A percentile compares a stretch with the other conserved stretches of the same genome.
These are phyloP conservation scores for Cyclocybe aegerita DNA, from an alignment of 768 basidiomycete species.

Conservation along the genomic window DNA sequence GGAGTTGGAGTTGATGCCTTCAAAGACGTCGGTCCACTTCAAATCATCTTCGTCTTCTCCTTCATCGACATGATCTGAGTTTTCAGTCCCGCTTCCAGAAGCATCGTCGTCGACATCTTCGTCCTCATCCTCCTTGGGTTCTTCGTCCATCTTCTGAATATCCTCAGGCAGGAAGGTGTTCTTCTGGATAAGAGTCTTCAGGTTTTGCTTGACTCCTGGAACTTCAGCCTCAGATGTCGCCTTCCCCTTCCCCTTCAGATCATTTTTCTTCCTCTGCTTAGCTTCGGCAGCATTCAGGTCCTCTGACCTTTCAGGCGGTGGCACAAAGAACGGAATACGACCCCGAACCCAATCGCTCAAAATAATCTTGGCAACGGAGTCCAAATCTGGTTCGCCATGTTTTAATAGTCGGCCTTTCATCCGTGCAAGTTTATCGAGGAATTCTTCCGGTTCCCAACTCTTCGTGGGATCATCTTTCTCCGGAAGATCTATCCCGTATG, in stretches of 20 bases:
- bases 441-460: constrained; percentile 71
- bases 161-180: constrained; percentile 87
- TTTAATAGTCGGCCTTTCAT: constrained; percentile 91
- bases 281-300: constrained; percentile 68
- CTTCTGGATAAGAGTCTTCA: constrained; percentile 86
- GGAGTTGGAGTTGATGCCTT: constrained; percentile 41
- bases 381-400: constrained; percentile 91
- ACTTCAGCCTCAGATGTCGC: constrained; percentile 37
- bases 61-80: constrained; percentile 22
- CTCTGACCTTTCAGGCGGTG: constrained; percentile 82
- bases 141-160: constrained; percentile 62
- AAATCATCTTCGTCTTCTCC: constrained; percentile 53
- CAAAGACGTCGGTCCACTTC: constrained; percentile 87
- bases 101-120: constrained; percentile 31
- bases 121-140: constrained; percentile 43
- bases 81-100: constrained; percentile 6
- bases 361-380: constrained; percentile 92
- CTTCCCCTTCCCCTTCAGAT: constrained; percentile 57
- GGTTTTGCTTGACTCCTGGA: constrained; percentile 79
- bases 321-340: constrained; percentile 93
- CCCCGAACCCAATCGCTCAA: constrained; percentile 97
- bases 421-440: constrained; percentile 82
- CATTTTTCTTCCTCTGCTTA: constrained; percentile 44
- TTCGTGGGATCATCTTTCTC: constrained; percentile 50
- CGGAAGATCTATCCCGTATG: constrained; percentile 71